Percentiles rank a stretch among this genome's conserved stretches.
These are phyloP conservation scores for Candida hungchunana DNA, from an alignment of 805 yeast genomes.

Conservation along the genomic window DNA sequence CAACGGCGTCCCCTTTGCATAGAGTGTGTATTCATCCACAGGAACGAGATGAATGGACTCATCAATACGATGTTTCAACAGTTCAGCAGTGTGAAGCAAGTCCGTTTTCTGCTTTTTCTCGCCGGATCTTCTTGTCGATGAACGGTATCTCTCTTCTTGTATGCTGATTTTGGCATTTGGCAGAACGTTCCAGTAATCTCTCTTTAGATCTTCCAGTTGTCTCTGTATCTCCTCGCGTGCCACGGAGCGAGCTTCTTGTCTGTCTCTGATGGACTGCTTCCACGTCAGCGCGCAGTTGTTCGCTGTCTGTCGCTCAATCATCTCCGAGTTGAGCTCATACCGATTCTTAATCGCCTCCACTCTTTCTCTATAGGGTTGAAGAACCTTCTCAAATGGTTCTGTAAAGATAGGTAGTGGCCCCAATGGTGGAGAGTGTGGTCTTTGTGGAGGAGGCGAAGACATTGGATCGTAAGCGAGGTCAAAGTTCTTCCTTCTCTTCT, in stretches of 20 bases:
- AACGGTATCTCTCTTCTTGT: constrained; percentile 16
- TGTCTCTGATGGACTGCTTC: constrained; percentile 21
- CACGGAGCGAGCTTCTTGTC: constrained; percentile 12
- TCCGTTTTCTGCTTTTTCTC: constrained; percentile 18
- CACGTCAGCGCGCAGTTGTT: constrained; percentile 19
- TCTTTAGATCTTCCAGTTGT: constrained; percentile 7
- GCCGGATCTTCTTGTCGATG: constrained; percentile 18
- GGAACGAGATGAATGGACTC: neutral
- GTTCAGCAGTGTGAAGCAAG: constrained; percentile 11
- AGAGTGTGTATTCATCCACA: constrained; percentile 1
- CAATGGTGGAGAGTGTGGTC: constrained; percentile 13
- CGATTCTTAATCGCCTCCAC: constrained; percentile 14
- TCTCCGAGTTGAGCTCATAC: constrained; percentile 17
- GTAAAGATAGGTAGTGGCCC: constrained; percentile 20
- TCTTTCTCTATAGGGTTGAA: constrained; percentile 14
- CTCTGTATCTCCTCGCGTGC: constrained; percentile 3
- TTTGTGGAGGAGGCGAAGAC: constrained; percentile 17
- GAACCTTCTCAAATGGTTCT: constrained; percentile 18
- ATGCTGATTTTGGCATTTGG: constrained; percentile 8
- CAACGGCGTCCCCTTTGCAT: constrained; percentile 8
- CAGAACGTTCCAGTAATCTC: constrained; percentile 17
- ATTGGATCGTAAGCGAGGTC: neutral
- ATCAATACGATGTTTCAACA: constrained; percentile 8
- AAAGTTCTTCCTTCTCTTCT: constrained; percentile 5
- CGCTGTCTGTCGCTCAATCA: constrained; percentile 18